Conservation (phyloP, 2,329 filamentous ascomycete genomes). For the Colletotrichum agaves region DNA sequence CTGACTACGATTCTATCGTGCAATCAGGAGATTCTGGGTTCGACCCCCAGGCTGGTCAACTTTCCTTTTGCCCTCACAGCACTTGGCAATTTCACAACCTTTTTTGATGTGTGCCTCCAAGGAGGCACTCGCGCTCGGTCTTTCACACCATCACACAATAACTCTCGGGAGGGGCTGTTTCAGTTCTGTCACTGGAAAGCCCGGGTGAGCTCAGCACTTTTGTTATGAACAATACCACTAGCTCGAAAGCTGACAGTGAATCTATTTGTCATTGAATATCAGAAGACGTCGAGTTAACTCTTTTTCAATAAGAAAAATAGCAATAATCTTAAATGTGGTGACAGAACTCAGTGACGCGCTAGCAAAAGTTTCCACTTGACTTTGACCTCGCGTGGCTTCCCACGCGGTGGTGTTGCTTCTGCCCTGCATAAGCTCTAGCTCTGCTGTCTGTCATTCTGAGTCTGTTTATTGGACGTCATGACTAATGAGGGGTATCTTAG, state of each 20-base stretch:
- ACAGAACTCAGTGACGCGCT: conserved; percentile 29
- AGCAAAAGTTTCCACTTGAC: conserved; percentile 4
- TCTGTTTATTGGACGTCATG: conserved; percentile 14
- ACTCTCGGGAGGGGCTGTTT: no score
- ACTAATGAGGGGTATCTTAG: not conserved
- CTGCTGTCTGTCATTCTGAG: conserved; percentile 17
- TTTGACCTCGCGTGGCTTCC: conserved; percentile 1
- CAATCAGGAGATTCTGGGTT: conserved; percentile 38
- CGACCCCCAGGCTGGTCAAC: conserved; percentile 38
- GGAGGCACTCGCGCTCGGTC: no score
- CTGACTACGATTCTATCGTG: conserved; percentile 49
- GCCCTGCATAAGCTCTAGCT: conserved; percentile 12
- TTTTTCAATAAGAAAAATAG: not conserved
- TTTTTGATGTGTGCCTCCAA: not conserved
- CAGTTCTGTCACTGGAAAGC: no score
- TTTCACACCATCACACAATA: no score
- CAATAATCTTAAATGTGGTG: conserved; percentile 27
- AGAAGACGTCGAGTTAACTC: not conserved
- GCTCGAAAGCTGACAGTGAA: no score
- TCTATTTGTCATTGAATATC: not conserved
- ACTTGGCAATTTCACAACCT: not conserved
- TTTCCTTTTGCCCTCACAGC: not conserved
- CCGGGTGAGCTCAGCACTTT: no score
- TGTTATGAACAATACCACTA: not conserved
- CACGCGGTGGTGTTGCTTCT: not conserved